Percentiles rank a stretch among this genome's conserved stretches.
phyloP scores from a whole-genome alignment of 768 basidiomycete genomes.

The Paxillus ammoniavirescens region DNA sequence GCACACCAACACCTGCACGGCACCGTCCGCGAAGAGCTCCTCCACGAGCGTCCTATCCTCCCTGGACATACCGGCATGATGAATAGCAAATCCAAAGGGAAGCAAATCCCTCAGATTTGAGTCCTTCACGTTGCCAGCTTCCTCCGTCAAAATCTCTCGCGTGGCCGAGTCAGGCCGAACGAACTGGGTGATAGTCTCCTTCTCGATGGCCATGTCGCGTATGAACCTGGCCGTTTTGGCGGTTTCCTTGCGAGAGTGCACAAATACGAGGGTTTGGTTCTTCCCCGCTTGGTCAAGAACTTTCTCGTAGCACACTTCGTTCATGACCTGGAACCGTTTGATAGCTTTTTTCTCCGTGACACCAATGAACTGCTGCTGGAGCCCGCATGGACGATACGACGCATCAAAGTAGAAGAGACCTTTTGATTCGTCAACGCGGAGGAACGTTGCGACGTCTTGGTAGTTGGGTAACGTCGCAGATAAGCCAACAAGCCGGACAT shows the following conservation, averaged over 20 bases:
- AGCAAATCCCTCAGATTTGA: constrained; percentile 81
- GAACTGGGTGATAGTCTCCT: constrained; percentile 94
- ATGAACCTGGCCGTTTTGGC: constrained; percentile 95
- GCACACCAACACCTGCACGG: constrained; percentile 91
- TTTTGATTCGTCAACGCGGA: constrained; percentile 88
- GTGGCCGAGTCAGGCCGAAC: constrained; percentile 92
- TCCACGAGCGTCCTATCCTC: constrained; percentile 92
- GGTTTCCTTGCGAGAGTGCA: constrained; percentile 98
- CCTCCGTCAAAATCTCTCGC: constrained; percentile 84
- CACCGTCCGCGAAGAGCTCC: constrained; percentile 89
- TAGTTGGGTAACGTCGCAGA: constrained; percentile 99
- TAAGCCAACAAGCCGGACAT: constrained; percentile 91
- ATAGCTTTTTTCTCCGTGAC: constrained; percentile 99
- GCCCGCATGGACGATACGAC: constrained; percentile 87
- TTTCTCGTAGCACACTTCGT: constrained; percentile 99
- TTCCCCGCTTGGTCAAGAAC: constrained; percentile 89
- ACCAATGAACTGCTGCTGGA: constrained; percentile 96
- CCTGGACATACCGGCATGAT: constrained; percentile 94
- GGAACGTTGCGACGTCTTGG: constrained; percentile 95
- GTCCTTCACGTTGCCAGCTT: constrained; percentile 82
- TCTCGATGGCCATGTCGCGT: constrained; percentile 92
- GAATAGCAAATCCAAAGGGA: constrained; percentile 96
- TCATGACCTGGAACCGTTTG: constrained; percentile 96
- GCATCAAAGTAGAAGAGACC: constrained; percentile 98
- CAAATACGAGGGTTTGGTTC: constrained; percentile 94